A percentile compares a stretch with the other conserved stretches of the same genome.
These are phyloP conservation scores for Tetraselmis striata DNA, from an alignment of 139 green algal genomes.

Conservation along the genomic window DNA sequence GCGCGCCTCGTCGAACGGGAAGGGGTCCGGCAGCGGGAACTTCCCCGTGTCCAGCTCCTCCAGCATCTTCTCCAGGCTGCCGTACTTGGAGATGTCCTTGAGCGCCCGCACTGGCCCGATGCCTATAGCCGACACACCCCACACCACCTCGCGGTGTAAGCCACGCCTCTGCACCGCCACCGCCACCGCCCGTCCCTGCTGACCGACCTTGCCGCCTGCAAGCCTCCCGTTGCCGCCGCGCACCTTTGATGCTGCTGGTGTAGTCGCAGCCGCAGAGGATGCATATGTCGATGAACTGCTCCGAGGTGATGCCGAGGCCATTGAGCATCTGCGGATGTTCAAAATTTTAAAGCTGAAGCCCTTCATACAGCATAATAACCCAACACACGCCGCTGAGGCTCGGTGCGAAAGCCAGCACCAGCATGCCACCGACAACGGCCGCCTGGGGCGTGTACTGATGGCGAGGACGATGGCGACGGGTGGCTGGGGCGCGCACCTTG, in stretches of 20 bases:
- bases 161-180: too few species aligned
- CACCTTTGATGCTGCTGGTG: conserved; percentile 67
- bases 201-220: too few species aligned
- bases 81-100: conserved; percentile 75
- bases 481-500: conserved; percentile 18
- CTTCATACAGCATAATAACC: too few species aligned
- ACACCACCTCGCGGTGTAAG: neutral
- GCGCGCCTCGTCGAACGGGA: conserved; percentile 74
- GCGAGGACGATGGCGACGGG: too few species aligned
- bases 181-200: too few species aligned
- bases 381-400: too few species aligned
- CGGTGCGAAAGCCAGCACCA: too few species aligned
- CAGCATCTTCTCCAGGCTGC: conserved; percentile 44
- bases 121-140: conserved; percentile 13
- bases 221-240: too few species aligned
- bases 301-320: conserved; percentile 54
- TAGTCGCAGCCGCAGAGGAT: conserved; percentile 98
- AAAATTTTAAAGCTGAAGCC: too few species aligned
- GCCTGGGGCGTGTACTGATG: too few species aligned
- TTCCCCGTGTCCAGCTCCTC: conserved; percentile 43
- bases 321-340: conserved; percentile 46
- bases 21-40: conserved; percentile 77
- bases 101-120: conserved; percentile 73
- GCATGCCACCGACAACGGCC: too few species aligned
- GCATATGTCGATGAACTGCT: conserved; percentile 98